phyloP scores from a whole-genome alignment of 164 flowering plant genomes.

The Malania oleifera region DNA sequence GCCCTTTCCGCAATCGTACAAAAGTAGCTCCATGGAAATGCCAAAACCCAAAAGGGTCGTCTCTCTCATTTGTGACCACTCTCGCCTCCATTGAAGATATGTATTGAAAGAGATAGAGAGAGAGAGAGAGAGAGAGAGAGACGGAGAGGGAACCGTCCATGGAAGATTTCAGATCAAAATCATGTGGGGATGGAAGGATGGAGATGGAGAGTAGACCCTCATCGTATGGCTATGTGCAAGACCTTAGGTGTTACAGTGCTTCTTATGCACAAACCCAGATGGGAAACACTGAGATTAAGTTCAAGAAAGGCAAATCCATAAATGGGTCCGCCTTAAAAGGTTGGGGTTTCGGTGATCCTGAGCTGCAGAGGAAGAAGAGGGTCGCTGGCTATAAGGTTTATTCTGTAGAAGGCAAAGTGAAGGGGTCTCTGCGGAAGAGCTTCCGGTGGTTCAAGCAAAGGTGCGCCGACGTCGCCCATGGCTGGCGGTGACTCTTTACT shows the following conservation, averaged over 20 bases:
- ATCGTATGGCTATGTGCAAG: conserved; percentile 23
- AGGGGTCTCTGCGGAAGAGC: conserved; percentile 40
- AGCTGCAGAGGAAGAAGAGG: conserved; percentile 48
- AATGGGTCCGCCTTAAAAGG: conserved; percentile 24
- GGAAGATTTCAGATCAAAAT: conserved; percentile 42
- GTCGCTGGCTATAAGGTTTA: conserved; percentile 49
- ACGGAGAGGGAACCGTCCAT: conserved; percentile 14
- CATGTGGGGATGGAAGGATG: conserved; percentile 23
- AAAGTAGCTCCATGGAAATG: too few species aligned
- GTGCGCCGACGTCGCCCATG: conserved; percentile 23
- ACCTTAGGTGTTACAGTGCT: conserved; percentile 41
- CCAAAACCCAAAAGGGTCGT: too few species aligned
- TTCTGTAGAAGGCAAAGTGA: conserved; percentile 42
- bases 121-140: too few species aligned
- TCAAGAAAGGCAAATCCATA: conserved; percentile 32
- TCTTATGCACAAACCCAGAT: conserved; percentile 25
- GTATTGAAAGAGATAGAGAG: too few species aligned
- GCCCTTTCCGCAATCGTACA: too few species aligned
- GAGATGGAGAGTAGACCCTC: conserved; percentile 16
- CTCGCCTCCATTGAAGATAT: too few species aligned
- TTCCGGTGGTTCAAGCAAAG: conserved; percentile 41
- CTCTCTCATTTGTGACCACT: too few species aligned
- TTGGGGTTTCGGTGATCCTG: conserved; percentile 46
- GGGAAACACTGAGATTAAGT: conserved; percentile 17
- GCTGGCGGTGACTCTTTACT: conserved; percentile 12